Evolutionary conservation across 2,329 filamentous ascomycete species (phyloP), one percentile per base, ranked within the genome.

Genomic region (Teratosphaeria viscida): DNA sequence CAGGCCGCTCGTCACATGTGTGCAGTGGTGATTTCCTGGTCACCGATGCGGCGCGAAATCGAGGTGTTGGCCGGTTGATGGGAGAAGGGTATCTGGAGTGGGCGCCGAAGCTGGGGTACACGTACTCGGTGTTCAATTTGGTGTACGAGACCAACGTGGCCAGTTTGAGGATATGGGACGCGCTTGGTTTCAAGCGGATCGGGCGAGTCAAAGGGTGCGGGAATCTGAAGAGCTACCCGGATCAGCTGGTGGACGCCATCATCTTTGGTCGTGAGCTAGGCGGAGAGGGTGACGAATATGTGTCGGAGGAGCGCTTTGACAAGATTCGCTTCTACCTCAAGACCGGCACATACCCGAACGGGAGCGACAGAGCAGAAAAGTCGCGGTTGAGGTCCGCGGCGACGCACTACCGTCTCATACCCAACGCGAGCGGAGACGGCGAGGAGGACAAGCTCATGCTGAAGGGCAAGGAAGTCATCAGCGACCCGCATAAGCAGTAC

Each of bases 291-390:
- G 90, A 94, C 72, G 89, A 94, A 73, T 86, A 89, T 72, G 87
- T 92, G 68, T 92, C 88, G 74, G 92, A 96, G 79, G 92, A 96
- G 78, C 89, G 94, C 67, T 97, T 97, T 79, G 92, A 96, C 80
- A 96, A 96, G 81, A 97, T 97, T 73, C 88, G 92, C 71, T 97
- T 89, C 79, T 97, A 97, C 76, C 85, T 97, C 71, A 95, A 95
- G 76, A 90, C 92, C 74, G 88, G 87, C 71, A 90, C 92, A 74
- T 97, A 99, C 74, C 94, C 94, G 61, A 86, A 87, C 68, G 92
- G 92, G 63, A 92, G 92, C 71, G 91, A 96, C 79, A 85, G 92
- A 61, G 92, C 92, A 60, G 94, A 97, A 76, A 97, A 97, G 82
- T 92, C 88, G 76, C 88, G 92, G 67, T 84, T 99, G 59, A 85